These are phyloP conservation scores for Ophiostoma ips DNA, from an alignment of 2,329 filamentous ascomycete species.

Conservation along the genomic window DNA sequence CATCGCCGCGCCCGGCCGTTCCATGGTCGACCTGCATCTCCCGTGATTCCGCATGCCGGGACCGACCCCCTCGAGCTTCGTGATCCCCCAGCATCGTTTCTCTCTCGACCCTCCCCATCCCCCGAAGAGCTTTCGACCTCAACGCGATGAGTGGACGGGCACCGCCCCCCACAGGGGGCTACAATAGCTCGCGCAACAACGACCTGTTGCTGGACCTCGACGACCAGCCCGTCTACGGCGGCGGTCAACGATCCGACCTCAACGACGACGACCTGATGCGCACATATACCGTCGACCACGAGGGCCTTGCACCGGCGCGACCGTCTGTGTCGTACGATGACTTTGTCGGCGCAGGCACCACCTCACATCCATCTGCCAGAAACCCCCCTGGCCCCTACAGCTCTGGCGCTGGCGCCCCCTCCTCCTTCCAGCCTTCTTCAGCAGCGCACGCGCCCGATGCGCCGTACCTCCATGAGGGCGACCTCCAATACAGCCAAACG, in stretches of 20 bases:
- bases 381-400: conserved; percentile 3
- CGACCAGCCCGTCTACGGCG: conserved; percentile 56
- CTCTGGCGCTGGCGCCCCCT: conserved; percentile 16
- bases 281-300: conserved; percentile 55
- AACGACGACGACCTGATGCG: conserved; percentile 67
- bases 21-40: conserved; percentile 9
- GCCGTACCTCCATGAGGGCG: conserved; percentile 29
- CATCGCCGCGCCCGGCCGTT: conserved; percentile 1
- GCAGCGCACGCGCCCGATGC: conserved; percentile 18
- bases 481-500: conserved; percentile 53
- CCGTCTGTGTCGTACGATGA: conserved; percentile 91
- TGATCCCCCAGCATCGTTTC: conserved; percentile 5
- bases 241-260: conserved; percentile 53
- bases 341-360: conserved; percentile 61
- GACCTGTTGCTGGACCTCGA: conserved; percentile 63
- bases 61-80: conserved; percentile 15
- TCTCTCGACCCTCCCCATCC: conserved; percentile 15
- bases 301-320: conserved; percentile 45
- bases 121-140: not conserved
- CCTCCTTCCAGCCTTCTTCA: conserved; percentile 5
- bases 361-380: conserved; percentile 24
- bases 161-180: conserved; percentile 32
- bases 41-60: conserved; percentile 21
- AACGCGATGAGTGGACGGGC: conserved; percentile 43
- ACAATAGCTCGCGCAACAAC: conserved; percentile 35